A percentile compares a stretch with the other conserved stretches of the same genome.
These are phyloP conservation scores for Sanghuangporus weigelae DNA, from an alignment of 1,284 basidiomycete species.

Conservation along the genomic window DNA sequence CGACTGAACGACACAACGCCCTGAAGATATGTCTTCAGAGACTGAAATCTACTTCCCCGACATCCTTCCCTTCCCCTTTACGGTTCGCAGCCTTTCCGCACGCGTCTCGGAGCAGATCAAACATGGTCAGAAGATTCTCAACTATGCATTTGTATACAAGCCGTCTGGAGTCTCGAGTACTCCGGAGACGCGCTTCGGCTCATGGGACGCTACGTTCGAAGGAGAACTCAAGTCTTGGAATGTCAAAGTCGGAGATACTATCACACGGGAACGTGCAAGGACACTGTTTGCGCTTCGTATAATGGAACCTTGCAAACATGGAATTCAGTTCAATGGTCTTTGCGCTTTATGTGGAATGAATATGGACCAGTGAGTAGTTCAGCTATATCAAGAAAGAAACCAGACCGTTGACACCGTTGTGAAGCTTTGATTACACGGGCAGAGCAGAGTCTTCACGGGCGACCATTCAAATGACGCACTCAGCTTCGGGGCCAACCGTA, in stretches of 20 bases:
- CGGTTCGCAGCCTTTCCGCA: conserved; percentile 61
- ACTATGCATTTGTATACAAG: conserved; percentile 68
- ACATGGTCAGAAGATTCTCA: conserved; percentile 71
- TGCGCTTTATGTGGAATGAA: conserved; percentile 94
- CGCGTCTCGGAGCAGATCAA: conserved; percentile 39
- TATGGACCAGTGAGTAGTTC: conserved; percentile 72
- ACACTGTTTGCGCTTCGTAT: conserved; percentile 59
- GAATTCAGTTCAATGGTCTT: conserved; percentile 86
- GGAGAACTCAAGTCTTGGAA: conserved; percentile 68
- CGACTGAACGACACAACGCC: neutral
- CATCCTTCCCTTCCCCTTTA: conserved; percentile 75
- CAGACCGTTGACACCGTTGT: neutral
- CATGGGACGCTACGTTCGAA: conserved; percentile 83
- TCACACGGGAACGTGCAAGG: conserved; percentile 51
- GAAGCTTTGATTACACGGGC: conserved; percentile 81
- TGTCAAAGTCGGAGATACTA: conserved; percentile 51
- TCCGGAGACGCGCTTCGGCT: conserved; percentile 71
- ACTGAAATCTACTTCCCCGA: conserved; percentile 67
- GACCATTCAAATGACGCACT: conserved; percentile 83
- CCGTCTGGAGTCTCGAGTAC: conserved; percentile 32
- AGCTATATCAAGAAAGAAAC: neutral
- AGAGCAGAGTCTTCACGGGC: conserved; percentile 77
- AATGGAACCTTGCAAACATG: conserved; percentile 88
- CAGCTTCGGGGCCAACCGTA: conserved; percentile 72
- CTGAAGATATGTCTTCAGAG: conserved; percentile 13